Evolutionary conservation across 2,329 filamentous ascomycete species (phyloP).

Genomic region (Pyrenophora graminea): DNA sequence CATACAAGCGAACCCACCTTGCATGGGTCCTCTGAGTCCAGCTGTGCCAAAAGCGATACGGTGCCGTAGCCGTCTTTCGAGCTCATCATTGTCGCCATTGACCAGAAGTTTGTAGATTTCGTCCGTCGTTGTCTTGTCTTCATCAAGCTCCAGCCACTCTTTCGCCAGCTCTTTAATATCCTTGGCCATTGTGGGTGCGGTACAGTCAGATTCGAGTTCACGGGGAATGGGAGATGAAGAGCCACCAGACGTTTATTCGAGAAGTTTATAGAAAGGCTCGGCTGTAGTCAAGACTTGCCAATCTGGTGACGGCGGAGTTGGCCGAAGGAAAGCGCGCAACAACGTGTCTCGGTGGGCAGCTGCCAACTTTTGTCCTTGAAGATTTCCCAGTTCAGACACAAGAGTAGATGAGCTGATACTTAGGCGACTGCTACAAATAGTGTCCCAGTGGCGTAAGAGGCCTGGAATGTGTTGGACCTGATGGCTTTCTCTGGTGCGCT

Average conservation of each 20-base stretch:
- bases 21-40: conserved; percentile 67
- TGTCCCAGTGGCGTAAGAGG: too few relatives aligned
- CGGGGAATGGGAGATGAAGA: not conserved
- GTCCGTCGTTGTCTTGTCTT: conserved; percentile 57
- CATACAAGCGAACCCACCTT: conserved; percentile 66
- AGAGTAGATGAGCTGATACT: not conserved
- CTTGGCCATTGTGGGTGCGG: conserved; percentile 29
- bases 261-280: conserved; percentile 5
- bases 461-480: conserved; percentile 1
- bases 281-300: conserved; percentile 24
- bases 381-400: not conserved
- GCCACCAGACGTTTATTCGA: not conserved
- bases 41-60: conserved; percentile 67
- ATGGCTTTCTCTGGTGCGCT: not conserved
- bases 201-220: not conserved
- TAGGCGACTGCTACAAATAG: not conserved
- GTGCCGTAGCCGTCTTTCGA: conserved; percentile 58
- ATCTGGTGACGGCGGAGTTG: conserved; percentile 36
- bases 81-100: conserved; percentile 51
- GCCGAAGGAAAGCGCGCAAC: conserved; percentile 17
- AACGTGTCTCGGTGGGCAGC: conserved; percentile 8
- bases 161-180: conserved; percentile 52
- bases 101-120: conserved; percentile 60
- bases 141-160: conserved; percentile 64
- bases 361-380: conserved; percentile 7